Conservation (phyloP, 768 basidiomycete genomes). For the Pholiota conissans region DNA sequence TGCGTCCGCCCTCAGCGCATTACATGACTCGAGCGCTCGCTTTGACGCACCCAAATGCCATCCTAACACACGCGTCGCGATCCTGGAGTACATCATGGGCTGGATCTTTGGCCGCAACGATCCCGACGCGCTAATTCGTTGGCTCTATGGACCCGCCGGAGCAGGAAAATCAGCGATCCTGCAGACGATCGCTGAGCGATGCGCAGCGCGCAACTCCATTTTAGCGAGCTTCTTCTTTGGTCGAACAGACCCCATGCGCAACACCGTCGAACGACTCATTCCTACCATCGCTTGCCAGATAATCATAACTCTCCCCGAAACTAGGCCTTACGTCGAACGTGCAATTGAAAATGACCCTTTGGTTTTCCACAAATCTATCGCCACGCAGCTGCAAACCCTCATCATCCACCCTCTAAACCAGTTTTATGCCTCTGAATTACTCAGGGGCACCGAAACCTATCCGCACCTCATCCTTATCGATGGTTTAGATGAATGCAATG, state of each 20-base stretch:
- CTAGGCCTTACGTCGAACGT: neutral
- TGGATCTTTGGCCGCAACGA: no score
- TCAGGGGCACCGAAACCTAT: neutral
- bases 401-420: slow-evolving; percentile 4
- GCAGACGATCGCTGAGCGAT: slow-evolving; percentile 7
- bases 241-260: no score
- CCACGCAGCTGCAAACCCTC: neutral
- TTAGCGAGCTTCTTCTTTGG: no score
- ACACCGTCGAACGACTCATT: no score
- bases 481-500: slow-evolving; percentile 1
- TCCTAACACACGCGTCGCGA: slow-evolving; percentile 4
- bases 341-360: neutral
- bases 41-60: slow-evolving; percentile 15
- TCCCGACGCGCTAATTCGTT: neutral
- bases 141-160: slow-evolving; percentile 12
- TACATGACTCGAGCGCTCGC: slow-evolving; percentile 12
- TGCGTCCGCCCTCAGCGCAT: no score
- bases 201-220: neutral
- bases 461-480: neutral
- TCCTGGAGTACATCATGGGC: neutral
- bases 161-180: slow-evolving; percentile 17
- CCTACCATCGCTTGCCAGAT: slow-evolving; percentile 11
- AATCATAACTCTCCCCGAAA: neutral
- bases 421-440: neutral
- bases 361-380: slow-evolving; percentile 5